These are phyloP conservation scores for Elongisporangium undulatum DNA, from an alignment of 352 stramenopile genomes.

Conservation along the genomic window DNA sequence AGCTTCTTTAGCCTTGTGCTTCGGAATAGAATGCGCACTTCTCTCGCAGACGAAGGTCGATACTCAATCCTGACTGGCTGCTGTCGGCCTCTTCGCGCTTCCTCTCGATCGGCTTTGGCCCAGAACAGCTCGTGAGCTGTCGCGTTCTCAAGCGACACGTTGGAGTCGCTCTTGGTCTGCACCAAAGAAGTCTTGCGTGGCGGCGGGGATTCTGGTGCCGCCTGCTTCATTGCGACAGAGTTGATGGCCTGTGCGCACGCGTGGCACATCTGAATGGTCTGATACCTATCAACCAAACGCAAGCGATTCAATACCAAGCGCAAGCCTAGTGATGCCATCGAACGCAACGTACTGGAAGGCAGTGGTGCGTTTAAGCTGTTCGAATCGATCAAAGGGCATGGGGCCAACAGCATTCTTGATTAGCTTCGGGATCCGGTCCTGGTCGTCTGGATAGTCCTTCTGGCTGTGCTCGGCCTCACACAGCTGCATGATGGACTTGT, in stretches of 20 bases:
- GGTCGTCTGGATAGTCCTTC: conserved; percentile 9
- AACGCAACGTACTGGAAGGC: conserved; percentile 29
- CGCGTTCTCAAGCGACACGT: background rate
- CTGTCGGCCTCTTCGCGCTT: background rate
- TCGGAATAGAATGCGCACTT: background rate
- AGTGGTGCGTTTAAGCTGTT: conserved; percentile 32
- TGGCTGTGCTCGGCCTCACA: conserved; percentile 14
- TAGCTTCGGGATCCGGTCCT: conserved; percentile 19
- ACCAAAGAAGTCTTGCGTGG: background rate
- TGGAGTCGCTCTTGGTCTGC: background rate
- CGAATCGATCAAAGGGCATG: conserved; percentile 29
- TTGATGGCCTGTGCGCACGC: conserved; percentile 27
- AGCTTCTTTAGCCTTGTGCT: background rate
- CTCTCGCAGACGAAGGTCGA: background rate
- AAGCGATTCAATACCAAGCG: background rate
- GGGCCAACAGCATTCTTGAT: conserved; percentile 27
- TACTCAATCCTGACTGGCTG: conserved; percentile 12
- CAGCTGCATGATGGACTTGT: conserved; percentile 38
- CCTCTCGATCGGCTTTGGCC: conserved; percentile 22
- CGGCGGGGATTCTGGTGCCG: background rate
- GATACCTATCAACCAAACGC: conserved; percentile 22
- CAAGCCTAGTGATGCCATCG: background rate
- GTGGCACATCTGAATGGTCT: conserved; percentile 37
- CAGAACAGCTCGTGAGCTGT: conserved; percentile 31
- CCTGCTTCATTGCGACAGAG: background rate